phyloP scores from a whole-genome alignment of 768 basidiomycete species.

The Tulasnella sp. region DNA sequence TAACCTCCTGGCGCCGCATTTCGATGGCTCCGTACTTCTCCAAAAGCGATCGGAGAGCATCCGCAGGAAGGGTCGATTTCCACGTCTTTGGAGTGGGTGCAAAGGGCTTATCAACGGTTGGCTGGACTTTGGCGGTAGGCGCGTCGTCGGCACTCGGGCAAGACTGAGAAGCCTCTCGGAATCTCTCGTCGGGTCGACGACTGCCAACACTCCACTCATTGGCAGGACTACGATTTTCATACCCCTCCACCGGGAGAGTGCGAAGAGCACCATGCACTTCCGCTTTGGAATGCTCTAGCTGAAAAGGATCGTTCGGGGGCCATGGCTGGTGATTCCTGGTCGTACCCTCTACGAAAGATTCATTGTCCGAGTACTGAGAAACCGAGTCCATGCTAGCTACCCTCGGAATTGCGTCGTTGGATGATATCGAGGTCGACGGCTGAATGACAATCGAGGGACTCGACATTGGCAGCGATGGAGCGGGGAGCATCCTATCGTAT shows the following conservation, averaged over 20 bases:
- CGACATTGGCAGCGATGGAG: neutral
- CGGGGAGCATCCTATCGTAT: neutral
- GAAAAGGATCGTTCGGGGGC: neutral
- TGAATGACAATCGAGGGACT: slow-evolving; percentile 25
- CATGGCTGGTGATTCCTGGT: neutral
- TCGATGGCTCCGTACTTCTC: slow-evolving; percentile 50
- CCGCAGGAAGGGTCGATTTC: slow-evolving; percentile 39
- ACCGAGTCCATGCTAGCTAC: slow-evolving; percentile 16
- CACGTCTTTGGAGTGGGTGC: slow-evolving; percentile 35
- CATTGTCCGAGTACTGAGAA: slow-evolving; percentile 17
- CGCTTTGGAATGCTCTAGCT: neutral
- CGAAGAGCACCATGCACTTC: neutral
- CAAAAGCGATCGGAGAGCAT: slow-evolving; percentile 41
- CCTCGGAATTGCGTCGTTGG: slow-evolving; percentile 8
- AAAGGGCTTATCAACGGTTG: neutral
- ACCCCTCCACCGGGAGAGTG: neutral
- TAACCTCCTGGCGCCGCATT: slow-evolving; percentile 59
- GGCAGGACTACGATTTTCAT: no score
- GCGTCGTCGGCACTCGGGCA: neutral
- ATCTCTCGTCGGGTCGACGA: neutral
- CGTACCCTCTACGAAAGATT: neutral
- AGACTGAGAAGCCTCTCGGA: neutral
- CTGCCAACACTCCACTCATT: neutral
- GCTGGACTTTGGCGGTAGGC: neutral
- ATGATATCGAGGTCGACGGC: slow-evolving; percentile 24